Conservation (phyloP, 2,329 filamentous ascomycete species). For the Nectriaceae sp. region DNA sequence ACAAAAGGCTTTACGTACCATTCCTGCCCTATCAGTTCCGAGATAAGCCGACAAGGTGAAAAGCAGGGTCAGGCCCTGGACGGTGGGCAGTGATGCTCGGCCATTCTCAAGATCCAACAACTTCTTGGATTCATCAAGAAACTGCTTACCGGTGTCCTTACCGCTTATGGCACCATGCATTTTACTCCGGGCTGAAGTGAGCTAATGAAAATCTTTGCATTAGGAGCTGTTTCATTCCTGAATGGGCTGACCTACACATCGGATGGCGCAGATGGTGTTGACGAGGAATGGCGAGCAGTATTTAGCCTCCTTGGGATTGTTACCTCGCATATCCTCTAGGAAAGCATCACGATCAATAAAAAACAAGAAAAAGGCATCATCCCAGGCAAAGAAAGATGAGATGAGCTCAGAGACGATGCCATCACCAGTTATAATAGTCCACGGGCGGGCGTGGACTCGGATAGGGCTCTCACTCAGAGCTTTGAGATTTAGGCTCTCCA, state of each 20-base stretch:
- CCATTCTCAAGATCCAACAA: too few species aligned
- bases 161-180: too few species aligned
- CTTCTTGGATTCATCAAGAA: too few species aligned
- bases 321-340: slow-evolving; percentile 27
- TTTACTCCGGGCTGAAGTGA: too few species aligned
- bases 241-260: slow-evolving; percentile 24
- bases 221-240: neutral
- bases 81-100: too few species aligned
- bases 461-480: slow-evolving; percentile 20
- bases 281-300: slow-evolving; percentile 35
- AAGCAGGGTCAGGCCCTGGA: too few species aligned
- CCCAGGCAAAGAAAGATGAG: slow-evolving; percentile 33
- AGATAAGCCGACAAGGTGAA: too few species aligned
- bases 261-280: slow-evolving; percentile 34
- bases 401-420: slow-evolving; percentile 34
- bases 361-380: slow-evolving; percentile 25
- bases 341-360: slow-evolving; percentile 30
- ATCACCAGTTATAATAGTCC: slow-evolving; percentile 32
- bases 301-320: slow-evolving; percentile 16
- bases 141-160: too few species aligned
- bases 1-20: too few species aligned
- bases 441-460: slow-evolving; percentile 30
- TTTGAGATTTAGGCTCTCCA: slow-evolving; percentile 9
- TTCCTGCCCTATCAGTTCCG: too few species aligned
- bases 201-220: slow-evolving; percentile 16